These are phyloP conservation scores for Xylariales sp. DNA, from an alignment of 2,329 filamentous ascomycete species.

Conservation along the genomic window DNA sequence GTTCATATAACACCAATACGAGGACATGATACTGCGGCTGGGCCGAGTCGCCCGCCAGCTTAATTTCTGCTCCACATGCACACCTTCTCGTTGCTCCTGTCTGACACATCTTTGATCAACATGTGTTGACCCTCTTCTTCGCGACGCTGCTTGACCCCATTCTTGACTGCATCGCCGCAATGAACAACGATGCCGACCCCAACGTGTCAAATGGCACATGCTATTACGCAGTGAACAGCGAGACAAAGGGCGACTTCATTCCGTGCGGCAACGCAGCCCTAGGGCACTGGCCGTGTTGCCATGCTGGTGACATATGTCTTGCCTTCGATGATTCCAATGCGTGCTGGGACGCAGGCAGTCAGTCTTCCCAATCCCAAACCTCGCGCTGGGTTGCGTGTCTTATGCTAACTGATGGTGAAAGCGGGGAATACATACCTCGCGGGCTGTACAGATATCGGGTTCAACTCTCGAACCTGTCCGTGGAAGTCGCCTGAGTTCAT, in stretches of 20 bases:
- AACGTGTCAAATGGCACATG: slow-evolving; percentile 13
- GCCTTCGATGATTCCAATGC: slow-evolving; percentile 9
- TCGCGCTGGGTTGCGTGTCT: too few relatives aligned
- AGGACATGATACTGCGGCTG: too few relatives aligned
- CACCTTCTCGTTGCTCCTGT: too few relatives aligned
- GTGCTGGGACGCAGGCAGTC: slow-evolving; percentile 8
- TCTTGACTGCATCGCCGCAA: too few relatives aligned
- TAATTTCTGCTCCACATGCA: too few relatives aligned
- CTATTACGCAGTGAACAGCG: slow-evolving; percentile 7
- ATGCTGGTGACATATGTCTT: slow-evolving; percentile 8
- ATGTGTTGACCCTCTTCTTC: too few relatives aligned
- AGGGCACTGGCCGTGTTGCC: slow-evolving; percentile 11
- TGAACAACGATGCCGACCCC: neutral
- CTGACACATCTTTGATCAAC: too few relatives aligned
- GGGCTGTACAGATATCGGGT: slow-evolving; percentile 11
- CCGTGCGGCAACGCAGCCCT: slow-evolving; percentile 10
- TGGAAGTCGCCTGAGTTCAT: slow-evolving; percentile 8
- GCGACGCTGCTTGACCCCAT: too few relatives aligned
- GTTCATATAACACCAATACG: too few relatives aligned
- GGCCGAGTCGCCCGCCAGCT: too few relatives aligned
- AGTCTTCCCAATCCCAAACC: slow-evolving; percentile 1
- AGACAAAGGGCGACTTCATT: slow-evolving; percentile 10
- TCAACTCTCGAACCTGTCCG: slow-evolving; percentile 7
- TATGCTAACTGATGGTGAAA: neutral
- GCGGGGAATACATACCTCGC: slow-evolving; percentile 12